Percentiles rank a stretch among this genome's conserved stretches.
Conservation (phyloP, 306 rosid species). For the Glycine soja region DNA sequence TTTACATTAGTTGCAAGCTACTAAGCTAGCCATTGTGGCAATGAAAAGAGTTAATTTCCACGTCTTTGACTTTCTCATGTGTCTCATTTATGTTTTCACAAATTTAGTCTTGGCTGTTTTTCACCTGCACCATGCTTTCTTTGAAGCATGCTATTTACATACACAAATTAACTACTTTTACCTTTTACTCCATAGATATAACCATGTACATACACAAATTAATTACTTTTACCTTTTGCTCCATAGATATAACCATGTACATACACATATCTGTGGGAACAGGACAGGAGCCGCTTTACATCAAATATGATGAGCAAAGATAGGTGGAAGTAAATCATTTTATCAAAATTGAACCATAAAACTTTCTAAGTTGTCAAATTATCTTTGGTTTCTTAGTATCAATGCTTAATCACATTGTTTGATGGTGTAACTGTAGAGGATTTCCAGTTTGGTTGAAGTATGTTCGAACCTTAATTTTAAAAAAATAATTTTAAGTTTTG, state of each 20-base stretch:
- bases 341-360: background rate
- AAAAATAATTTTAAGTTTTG: background rate
- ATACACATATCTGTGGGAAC: background rate
- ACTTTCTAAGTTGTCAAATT: background rate
- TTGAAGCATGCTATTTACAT: too few relatives aligned
- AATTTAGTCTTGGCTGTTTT: too few relatives aligned
- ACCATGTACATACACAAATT: too few relatives aligned
- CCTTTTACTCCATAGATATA: background rate
- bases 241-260: background rate
- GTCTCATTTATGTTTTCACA: too few relatives aligned
- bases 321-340: background rate
- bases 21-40: slow-evolving; percentile 7
- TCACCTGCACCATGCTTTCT: background rate
- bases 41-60: slow-evolving; percentile 5
- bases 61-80: too few relatives aligned
- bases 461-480: slow-evolving; percentile 53
- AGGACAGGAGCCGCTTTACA: background rate
- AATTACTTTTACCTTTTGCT: background rate
- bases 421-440: slow-evolving; percentile 61
- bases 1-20: background rate
- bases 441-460: slow-evolving; percentile 98
- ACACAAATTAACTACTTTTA: background rate
- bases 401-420: slow-evolving; percentile 34
- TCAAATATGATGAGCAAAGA: background rate
- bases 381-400: slow-evolving; percentile 28